Base-by-base conservation (phyloP, 2,329 filamentous ascomycete species). In the Diplodia sapinea region DNA sequence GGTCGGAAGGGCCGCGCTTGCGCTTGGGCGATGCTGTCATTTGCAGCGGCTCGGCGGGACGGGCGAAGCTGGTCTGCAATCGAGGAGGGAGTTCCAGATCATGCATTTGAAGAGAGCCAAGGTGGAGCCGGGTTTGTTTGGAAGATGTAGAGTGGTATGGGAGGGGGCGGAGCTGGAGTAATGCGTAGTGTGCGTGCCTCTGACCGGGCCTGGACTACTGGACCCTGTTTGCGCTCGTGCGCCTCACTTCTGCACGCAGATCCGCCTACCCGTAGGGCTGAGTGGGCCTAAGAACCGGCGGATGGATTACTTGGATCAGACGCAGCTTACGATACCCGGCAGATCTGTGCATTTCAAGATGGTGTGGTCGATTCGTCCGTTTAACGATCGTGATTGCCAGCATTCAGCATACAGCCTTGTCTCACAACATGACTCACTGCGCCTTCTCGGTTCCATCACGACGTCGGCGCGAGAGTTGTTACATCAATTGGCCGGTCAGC, bases 1-100 rank as follows among this genome's bases (percentile, higher is more conserved):
- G 66, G 66, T 68, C 66, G 13, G 57, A 68, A 47, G 66, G 38
- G 66, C 66, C 66, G 59, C 66, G 66, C 66, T 68, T 68, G 49
- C 66, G 66, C 47, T 68, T 68, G 26, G 66, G 66, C 26, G 66
- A 68, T 51, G 56, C 47, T 40, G 56, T 51, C 66, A 67, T 67
- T 31, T 65, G 50, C 50, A 11, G 50, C 33, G 49, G 49, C 49
- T 43, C 23, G 50, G 50, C 62, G 23, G 20, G 15, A 29, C 40
- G 12, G 20, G 17, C 23, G 36, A 55, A 62, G 36, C 31, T 49
- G 23, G 59, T 43, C 49, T 64, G 50, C 50, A 56, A 17, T 36
- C 59, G 59, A 63, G 50, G 36, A 20, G 62, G 62, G 17, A 31
- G 62, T 29, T 65, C 23, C 50, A 50, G 50, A 55, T 33, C 49